phyloP scores from a whole-genome alignment of 2,329 filamentous ascomycete genomes.

The Ascochyta fabae region DNA sequence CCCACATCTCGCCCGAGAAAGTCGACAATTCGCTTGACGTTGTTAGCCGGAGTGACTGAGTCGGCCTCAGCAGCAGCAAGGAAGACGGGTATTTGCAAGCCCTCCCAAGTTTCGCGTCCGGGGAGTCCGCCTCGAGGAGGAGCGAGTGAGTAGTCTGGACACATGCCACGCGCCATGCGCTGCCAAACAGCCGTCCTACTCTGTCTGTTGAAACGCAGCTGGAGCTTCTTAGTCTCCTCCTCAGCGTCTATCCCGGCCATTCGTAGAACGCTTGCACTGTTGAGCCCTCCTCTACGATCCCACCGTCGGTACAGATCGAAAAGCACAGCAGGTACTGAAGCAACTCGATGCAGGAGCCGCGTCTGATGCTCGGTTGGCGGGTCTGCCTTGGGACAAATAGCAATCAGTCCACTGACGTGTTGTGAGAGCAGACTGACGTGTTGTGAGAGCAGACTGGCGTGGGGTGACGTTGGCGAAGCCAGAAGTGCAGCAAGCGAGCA shows the following conservation, averaged over 20 bases:
- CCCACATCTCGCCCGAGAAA: slow-evolving; percentile 50
- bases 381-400: slow-evolving; percentile 77
- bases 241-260: slow-evolving; percentile 76
- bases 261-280: slow-evolving; percentile 79
- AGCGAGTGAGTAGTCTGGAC: slow-evolving; percentile 66
- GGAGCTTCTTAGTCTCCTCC: slow-evolving; percentile 68
- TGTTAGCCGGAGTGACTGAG: slow-evolving; percentile 72
- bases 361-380: slow-evolving; percentile 64
- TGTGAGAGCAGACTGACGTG: slow-evolving; percentile 62
- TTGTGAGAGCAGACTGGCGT: slow-evolving; percentile 61
- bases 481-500: slow-evolving; percentile 78
- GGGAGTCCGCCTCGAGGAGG: slow-evolving; percentile 69
- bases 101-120: slow-evolving; percentile 73
- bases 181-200: slow-evolving; percentile 83
- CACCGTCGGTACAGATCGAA: slow-evolving; percentile 79
- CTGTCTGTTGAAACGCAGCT: slow-evolving; percentile 79
- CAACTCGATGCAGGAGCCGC: slow-evolving; percentile 60
- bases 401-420: slow-evolving; percentile 76
- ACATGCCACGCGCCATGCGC: slow-evolving; percentile 75
- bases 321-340: slow-evolving; percentile 72
- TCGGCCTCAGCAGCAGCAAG: slow-evolving; percentile 82
- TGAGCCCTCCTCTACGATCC: slow-evolving; percentile 78
- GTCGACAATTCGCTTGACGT: slow-evolving; percentile 71
- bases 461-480: slow-evolving; percentile 64
- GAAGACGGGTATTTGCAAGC: slow-evolving; percentile 74